Evolutionary conservation across 169 alveolate species (phyloP).

Genomic region (Plasmodium reichenowi): DNA sequence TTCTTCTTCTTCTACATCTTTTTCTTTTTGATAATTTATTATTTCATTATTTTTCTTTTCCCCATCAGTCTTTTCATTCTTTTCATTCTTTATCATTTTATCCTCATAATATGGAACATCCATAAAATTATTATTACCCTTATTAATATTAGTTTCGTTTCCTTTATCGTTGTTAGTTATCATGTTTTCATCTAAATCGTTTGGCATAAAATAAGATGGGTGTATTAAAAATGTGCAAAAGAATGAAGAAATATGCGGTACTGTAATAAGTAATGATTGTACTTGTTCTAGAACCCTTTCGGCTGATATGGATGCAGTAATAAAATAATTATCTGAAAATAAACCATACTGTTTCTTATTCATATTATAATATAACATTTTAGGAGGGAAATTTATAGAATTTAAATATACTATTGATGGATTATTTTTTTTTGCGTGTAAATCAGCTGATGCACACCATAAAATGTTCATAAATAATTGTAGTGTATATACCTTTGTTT

Average conservation of each 20-base stretch:
- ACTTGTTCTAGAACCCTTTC: conserved; percentile 86
- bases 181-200: conserved; percentile 47
- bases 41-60: background rate
- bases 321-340: conserved; percentile 50
- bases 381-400: conserved; percentile 61
- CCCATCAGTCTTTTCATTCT: background rate
- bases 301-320: conserved; percentile 80
- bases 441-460: conserved; percentile 78
- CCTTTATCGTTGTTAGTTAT: conserved; percentile 5
- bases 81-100: background rate
- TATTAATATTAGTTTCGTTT: background rate
- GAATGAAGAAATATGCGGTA: conserved; percentile 79
- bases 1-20: conserved; percentile 6
- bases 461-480: conserved; percentile 80
- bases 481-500: conserved; percentile 66
- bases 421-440: conserved; percentile 60
- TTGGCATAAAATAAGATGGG: conserved; percentile 64
- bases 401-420: conserved; percentile 30
- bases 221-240: conserved; percentile 60
- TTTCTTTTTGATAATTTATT: background rate
- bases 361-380: conserved; percentile 35
- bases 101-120: background rate
- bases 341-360: conserved; percentile 35
- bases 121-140: background rate
- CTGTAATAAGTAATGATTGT: conserved; percentile 81